Base-by-base conservation (phyloP, 441 rosid genomes). In the Pelargonium citronellum region DNA sequence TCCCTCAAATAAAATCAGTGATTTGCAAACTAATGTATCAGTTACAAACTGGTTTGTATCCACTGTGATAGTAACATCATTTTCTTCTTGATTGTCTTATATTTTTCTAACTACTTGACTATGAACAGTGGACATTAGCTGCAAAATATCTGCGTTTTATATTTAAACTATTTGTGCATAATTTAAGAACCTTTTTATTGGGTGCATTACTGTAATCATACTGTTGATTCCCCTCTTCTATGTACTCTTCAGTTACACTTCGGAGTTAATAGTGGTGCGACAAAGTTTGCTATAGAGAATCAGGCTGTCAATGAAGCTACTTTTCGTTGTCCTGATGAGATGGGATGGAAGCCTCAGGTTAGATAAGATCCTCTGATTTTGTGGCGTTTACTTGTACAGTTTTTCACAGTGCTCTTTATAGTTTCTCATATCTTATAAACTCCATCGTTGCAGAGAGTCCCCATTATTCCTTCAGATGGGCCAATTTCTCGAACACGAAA, bases 281-380 rank as follows among this genome's bases (percentile, higher is more conserved):
- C 86, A 27, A 87, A 83, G 75, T 95, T 95, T 17, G 96, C 96
- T 24, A 79, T 92, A 61, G 97, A 95, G 82, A 80, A 84, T 65
- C 98, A 89, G 83, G 99, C 97, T 49, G 91, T 90, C 37, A 95
- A 95, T 83, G 99, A 95, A 84, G 99, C 98, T 30, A 91, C 97
- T 53, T 95, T 90, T 66, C 91, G 95, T 72, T 95, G 94, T 67
- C 96, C 99, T 0, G 99, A 95, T 83, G 96, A 95, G 84, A 79
- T 89, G 95, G 98, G 97, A 72, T 94, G 97, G 98, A 90, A 94
- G 78, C 96, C 97, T 73, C 98, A 94, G 98, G 98, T 93, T 69
- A 65, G 74, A 68, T 61, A 24, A 67, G 53, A 69, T 53, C 19
- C 64, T 13, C 19, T 24, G 0, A 19, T 66, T 64, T 27, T 70